These are phyloP conservation scores for Colletotrichum spaethianum DNA, from an alignment of 2,329 filamentous ascomycete species.

Conservation along the genomic window DNA sequence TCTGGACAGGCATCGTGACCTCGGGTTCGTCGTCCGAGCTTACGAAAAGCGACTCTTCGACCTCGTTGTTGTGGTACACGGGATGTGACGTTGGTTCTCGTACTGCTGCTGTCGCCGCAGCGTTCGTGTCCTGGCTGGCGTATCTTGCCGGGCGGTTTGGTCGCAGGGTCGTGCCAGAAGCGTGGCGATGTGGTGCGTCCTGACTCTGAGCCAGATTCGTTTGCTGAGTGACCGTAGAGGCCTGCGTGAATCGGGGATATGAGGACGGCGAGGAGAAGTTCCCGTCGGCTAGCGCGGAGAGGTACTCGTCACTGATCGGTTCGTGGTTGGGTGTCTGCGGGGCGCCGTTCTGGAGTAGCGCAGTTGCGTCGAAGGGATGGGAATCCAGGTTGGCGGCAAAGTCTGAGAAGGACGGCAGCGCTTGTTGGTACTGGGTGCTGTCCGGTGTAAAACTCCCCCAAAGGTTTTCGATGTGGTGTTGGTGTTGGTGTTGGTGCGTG, in stretches of 20 bases:
- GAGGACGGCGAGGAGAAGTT: slow-evolving; percentile 55
- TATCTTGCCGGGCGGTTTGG: slow-evolving; percentile 24
- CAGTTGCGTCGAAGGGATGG: slow-evolving; percentile 17
- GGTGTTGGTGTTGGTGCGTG: neutral
- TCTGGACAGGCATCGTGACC: slow-evolving; percentile 42
- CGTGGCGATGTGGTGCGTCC: neutral
- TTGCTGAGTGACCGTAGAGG: slow-evolving; percentile 35
- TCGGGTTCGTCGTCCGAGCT: slow-evolving; percentile 37
- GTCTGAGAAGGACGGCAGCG: slow-evolving; percentile 33
- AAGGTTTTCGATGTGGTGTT: neutral
- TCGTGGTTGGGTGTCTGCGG: slow-evolving; percentile 42
- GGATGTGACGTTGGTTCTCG: slow-evolving; percentile 6
- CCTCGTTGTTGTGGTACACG: neutral
- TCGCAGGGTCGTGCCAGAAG: slow-evolving; percentile 14
- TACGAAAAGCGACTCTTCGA: slow-evolving; percentile 37
- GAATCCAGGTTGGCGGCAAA: slow-evolving; percentile 32
- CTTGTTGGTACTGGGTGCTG: slow-evolving; percentile 5
- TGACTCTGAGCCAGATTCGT: slow-evolving; percentile 8
- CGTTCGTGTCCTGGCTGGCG: slow-evolving; percentile 40
- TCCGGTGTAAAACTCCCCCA: slow-evolving; percentile 1
- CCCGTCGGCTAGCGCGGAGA: slow-evolving; percentile 47
- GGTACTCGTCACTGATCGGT: slow-evolving; percentile 42
- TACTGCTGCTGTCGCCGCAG: slow-evolving; percentile 32
- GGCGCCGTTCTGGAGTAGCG: slow-evolving; percentile 10
- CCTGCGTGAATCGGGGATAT: slow-evolving; percentile 50